Percentiles rank a stretch among this genome's conserved stretches.
phyloP scores from a whole-genome alignment of 106 monocot species.

The Dendrobium nobile region DNA sequence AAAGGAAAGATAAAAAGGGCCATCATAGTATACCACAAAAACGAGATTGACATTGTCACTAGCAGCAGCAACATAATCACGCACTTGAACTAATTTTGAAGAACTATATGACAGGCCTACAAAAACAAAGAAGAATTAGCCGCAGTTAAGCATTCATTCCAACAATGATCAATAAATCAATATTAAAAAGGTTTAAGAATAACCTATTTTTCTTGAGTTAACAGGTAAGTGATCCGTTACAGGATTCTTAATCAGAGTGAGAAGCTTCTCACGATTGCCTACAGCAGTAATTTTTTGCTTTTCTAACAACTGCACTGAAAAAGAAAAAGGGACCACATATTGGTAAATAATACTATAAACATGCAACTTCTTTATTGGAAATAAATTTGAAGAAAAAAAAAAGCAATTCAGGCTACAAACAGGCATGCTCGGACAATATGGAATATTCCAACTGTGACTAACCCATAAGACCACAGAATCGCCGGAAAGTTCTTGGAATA shows the following conservation, averaged over 20 bases:
- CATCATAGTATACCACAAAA: slow-evolving; percentile 66
- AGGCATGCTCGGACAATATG: not conserved
- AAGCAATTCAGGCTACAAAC: not conserved
- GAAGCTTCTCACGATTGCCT: slow-evolving; percentile 89
- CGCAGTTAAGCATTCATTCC: not conserved
- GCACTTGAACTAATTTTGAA: slow-evolving; percentile 59
- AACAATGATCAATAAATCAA: not conserved
- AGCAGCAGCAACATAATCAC: slow-evolving; percentile 61
- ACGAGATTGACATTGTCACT: slow-evolving; percentile 63
- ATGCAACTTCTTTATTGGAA: not conserved
- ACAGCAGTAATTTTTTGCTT: slow-evolving; percentile 74
- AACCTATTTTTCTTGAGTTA: slow-evolving; percentile 78
- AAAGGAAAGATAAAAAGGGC: not conserved
- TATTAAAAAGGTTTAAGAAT: slow-evolving; percentile 6
- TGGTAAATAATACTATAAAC: not conserved
- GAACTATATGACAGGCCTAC: slow-evolving; percentile 86
- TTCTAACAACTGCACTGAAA: slow-evolving; percentile 62
- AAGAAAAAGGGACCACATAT: not conserved
- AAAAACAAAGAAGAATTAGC: slow-evolving; percentile 6
- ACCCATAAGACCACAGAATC: slow-evolving; percentile 96
- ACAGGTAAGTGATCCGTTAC: slow-evolving; percentile 79
- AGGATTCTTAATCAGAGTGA: slow-evolving; percentile 90
- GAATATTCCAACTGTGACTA: slow-evolving; percentile 22
- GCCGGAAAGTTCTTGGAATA: slow-evolving; percentile 85
- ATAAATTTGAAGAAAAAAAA: no score